Base-by-base conservation (phyloP, 1,284 basidiomycete species). In the Wallemia hederae region DNA sequence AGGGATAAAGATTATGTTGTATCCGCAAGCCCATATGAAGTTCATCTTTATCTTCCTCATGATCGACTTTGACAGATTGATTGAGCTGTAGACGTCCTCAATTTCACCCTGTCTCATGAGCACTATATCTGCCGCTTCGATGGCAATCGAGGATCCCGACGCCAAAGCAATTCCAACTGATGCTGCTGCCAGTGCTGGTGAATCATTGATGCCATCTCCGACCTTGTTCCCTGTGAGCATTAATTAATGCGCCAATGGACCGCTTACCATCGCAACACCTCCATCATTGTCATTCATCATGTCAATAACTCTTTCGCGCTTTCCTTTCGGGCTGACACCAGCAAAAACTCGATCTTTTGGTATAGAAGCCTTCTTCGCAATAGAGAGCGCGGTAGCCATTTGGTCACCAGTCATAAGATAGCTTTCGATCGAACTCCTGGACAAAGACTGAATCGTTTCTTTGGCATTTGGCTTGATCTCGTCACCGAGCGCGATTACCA, bases 121-220 rank as follows among this genome's bases (percentile, higher is more conserved):
- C 15, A 99, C 91, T 63, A 98, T 83, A 70, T 94, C 89, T 7
- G 94, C 94, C 0, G 94, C 92, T 73, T 97, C 92, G 63, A 99
- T 84, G 1, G 94, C 94, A 34, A 98, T 87, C 25, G 89, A 91
- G 3, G 94, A 91, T 24, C 94, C 94, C 0, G 87, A 87, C 22
- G 86, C 88, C 0, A 99, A 78, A 0, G 94, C 94, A 63, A 99
- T 92, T 25, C 94, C 94, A 28, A 98, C 83, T 1, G 88, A 87
- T 0, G 92, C 87, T 1, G 85, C 86, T 19, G 92, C 91, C 1
- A 98, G 80, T 0, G 92, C 94, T 0, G 91, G 92, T 0, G 90
- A 92, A 70, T 99, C 94, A 70, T 99, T 98, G 73, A 98, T 94
- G 22, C 94, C 94, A 70, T 99, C 94, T 24, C 94, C 94, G 59